Evolutionary conservation across 73 alveolate species (phyloP).

Genomic region (Urostyla sp.): DNA sequence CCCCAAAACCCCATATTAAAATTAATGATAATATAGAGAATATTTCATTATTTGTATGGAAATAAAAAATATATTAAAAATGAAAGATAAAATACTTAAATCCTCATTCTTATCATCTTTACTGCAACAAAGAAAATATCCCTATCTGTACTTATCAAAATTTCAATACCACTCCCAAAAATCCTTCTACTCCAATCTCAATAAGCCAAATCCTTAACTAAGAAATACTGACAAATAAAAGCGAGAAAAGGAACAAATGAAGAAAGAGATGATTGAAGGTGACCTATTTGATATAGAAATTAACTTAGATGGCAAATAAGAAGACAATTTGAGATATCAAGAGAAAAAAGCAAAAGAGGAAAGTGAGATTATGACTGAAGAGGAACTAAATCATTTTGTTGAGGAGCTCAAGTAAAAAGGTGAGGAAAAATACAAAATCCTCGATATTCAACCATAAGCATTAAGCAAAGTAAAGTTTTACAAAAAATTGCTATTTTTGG

Average conservation of each 20-base stretch:
- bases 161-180: too few species aligned
- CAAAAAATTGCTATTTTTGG: constrained; percentile 20
- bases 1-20: too few species aligned
- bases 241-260: constrained; percentile 24
- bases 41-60: too few species aligned
- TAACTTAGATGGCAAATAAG: not conserved
- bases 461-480: constrained; percentile 4
- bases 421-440: constrained; percentile 7
- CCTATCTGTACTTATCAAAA: too few species aligned
- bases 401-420: constrained; percentile 19
- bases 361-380: constrained; percentile 1
- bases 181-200: too few species aligned
- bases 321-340: not conserved
- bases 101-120: too few species aligned
- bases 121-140: too few species aligned
- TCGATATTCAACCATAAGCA: constrained; percentile 22
- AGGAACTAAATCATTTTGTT: constrained; percentile 1
- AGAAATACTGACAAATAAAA: too few species aligned
- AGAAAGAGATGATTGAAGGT: constrained; percentile 12
- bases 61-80: too few species aligned
- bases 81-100: too few species aligned
- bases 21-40: too few species aligned
- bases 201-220: too few species aligned
- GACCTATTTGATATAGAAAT: constrained; percentile 2
- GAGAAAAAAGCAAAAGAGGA: not conserved